Evolutionary conservation across 2,329 filamentous ascomycete genomes (phyloP), one percentile per base, ranked within the genome.

Genomic region (Epichloe glyceriae): DNA sequence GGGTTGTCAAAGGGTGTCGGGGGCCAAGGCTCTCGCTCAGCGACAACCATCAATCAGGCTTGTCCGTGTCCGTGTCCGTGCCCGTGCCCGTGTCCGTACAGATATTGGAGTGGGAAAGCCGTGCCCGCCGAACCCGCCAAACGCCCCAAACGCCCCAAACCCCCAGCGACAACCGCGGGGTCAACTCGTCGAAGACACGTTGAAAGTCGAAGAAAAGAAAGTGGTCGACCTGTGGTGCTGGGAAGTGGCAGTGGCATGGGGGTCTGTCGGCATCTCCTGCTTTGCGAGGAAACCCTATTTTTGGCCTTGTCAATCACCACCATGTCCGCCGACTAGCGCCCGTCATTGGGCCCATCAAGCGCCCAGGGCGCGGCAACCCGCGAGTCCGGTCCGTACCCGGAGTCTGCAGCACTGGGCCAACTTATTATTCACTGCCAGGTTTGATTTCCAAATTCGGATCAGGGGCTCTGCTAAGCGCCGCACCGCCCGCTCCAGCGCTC

Each of bases 321-420:
- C 20, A 30, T 30, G 26, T 30, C 26, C 44, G 39, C 19, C 39
- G 2, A 41, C 44, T 39, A 30, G 41, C 40, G 41, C 35, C 43
- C 35, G 45, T 34, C 26, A 53, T 53, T 53, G 52, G 52, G n/a
- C 20, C n/a, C 33, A 12, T 39, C 40, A 53, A 53, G 52, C 52
- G 52, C 52, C 46, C 26, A 47, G 40, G 40, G 33, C 51, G 52
- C 52, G 52, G 38, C 38, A 38, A 35, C 40, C 40, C 22, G 17
- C 26, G 37, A 26, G 26, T 26, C 26, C 26, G 26, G 26, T 26
- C 26, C 26, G 26, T 8, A 6, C 26, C 26, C 7, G 1, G 26
- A 26, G 26, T 26, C 26, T 8, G 26, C 26, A 26, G 26, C 26
- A 26, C 22, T 1, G 6, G 26, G 26, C 26, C 26, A 26, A 26